phyloP scores from a whole-genome alignment of 257 asterid species.

The Solanum tarijense region DNA sequence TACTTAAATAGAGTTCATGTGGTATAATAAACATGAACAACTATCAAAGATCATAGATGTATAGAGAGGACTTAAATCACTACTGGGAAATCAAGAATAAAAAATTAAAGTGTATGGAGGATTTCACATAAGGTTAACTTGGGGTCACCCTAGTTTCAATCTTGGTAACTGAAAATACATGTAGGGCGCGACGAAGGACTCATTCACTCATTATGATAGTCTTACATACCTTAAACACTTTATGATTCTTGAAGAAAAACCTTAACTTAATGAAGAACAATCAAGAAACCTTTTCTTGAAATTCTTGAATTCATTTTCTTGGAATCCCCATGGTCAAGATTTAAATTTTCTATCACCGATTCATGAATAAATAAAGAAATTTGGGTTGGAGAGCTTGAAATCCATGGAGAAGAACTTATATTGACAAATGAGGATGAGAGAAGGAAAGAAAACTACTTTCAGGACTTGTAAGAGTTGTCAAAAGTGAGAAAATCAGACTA shows the following conservation, averaged over 20 bases:
- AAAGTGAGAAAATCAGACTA: neutral
- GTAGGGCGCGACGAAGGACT: neutral
- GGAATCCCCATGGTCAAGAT: neutral
- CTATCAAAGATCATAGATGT: neutral
- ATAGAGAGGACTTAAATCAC: neutral
- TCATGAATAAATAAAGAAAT: too few species aligned
- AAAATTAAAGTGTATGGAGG: neutral
- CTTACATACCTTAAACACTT: neutral
- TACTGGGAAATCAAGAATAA: neutral
- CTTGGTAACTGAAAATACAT: neutral
- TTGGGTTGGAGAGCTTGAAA: neutral
- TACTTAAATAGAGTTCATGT: neutral
- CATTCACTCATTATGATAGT: neutral
- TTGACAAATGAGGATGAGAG: neutral
- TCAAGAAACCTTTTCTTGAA: neutral
- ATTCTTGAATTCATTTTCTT: neutral
- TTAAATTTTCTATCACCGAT: neutral
- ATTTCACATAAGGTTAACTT: too few species aligned
- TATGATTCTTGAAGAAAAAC: neutral
- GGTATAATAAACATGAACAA: neutral
- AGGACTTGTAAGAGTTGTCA: neutral
- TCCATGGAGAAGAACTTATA: neutral
- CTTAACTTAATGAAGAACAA: neutral
- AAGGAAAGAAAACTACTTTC: neutral
- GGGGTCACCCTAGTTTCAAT: neutral